Percentiles rank a stretch among this genome's conserved stretches.
Evolutionary conservation across 148 eudicot genomes (phyloP).

Genomic region (Nepenthes mirabilis): DNA sequence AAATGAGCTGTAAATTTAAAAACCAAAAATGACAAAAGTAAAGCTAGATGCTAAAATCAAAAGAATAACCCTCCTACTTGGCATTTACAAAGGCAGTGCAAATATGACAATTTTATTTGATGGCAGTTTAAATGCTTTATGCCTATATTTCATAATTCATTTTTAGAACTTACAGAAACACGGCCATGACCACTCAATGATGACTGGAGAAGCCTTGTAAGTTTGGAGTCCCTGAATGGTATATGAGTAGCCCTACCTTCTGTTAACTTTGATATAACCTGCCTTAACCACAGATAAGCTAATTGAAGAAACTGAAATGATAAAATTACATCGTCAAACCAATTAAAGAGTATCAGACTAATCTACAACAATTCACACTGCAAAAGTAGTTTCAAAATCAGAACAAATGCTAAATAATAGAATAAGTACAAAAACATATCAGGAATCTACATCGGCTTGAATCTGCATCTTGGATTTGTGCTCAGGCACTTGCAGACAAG

Average conservation of each 20-base stretch:
- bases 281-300: conserved; percentile 9
- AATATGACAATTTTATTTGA: not conserved
- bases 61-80: no score
- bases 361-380: no score
- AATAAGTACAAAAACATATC: no score
- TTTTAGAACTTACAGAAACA: conserved; percentile 61
- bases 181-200: conserved; percentile 97
- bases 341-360: no score
- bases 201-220: conserved; percentile 67
- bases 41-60: no score
- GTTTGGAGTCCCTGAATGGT: conserved; percentile 74
- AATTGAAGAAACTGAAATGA: not conserved
- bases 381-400: no score
- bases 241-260: conserved; percentile 67
- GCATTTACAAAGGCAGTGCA: no score
- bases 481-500: no score
- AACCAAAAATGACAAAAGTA: not conserved
- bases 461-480: no score
- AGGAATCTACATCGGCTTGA: no score
- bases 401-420: no score
- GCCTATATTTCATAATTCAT: not conserved
- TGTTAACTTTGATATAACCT: conserved; percentile 95
- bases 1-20: conserved; percentile 59
- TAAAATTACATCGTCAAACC: no score
- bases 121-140: not conserved